Percentiles rank a stretch among this genome's conserved stretches.
Evolutionary conservation across 2,329 filamentous ascomycete species (phyloP).

Genomic region (Orbilia ellipsospora): DNA sequence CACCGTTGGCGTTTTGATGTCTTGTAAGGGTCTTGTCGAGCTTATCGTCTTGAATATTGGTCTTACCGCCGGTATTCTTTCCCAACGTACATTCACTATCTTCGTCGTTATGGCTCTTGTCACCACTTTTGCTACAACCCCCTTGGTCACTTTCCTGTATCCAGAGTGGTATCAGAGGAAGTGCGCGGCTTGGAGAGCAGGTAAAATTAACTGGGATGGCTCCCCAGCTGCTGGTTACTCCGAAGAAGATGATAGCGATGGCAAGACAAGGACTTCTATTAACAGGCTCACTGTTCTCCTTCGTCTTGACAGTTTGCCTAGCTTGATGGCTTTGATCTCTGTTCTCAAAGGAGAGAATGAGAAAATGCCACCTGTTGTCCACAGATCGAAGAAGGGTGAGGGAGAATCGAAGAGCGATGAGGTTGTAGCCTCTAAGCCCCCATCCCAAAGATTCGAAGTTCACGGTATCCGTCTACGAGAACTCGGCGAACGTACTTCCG

Average conservation of each 20-base stretch:
- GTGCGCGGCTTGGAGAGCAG: conserved; percentile 78
- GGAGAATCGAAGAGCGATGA: conserved; percentile 57
- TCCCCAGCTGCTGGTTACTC: conserved; percentile 66
- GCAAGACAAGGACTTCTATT: conserved; percentile 67
- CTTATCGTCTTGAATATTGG: conserved; percentile 93
- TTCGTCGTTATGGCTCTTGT: conserved; percentile 94
- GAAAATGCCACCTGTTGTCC: conserved; percentile 60
- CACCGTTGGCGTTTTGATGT: conserved; percentile 90
- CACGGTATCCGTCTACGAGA: conserved; percentile 88
- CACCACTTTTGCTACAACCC: conserved; percentile 85
- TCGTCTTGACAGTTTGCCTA: conserved; percentile 83
- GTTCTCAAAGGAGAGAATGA: conserved; percentile 73
- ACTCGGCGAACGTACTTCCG: conserved; percentile 90
- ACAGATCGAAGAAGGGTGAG: conserved; percentile 60
- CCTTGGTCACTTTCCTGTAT: conserved; percentile 78
- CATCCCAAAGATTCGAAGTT: conserved; percentile 72
- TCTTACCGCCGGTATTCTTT: conserved; percentile 82
- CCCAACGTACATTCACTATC: conserved; percentile 84
- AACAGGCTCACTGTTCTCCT: conserved; percentile 81
- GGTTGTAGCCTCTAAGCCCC: conserved; percentile 32
- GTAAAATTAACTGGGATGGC: conserved; percentile 90
- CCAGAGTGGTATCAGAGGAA: conserved; percentile 81
- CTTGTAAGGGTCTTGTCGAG: conserved; percentile 94
- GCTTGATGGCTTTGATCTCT: conserved; percentile 82
- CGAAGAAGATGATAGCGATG: conserved; percentile 23